Base-by-base conservation (phyloP, 192 early-diverging fungal species). In the Umbelopsis sp. region DNA sequence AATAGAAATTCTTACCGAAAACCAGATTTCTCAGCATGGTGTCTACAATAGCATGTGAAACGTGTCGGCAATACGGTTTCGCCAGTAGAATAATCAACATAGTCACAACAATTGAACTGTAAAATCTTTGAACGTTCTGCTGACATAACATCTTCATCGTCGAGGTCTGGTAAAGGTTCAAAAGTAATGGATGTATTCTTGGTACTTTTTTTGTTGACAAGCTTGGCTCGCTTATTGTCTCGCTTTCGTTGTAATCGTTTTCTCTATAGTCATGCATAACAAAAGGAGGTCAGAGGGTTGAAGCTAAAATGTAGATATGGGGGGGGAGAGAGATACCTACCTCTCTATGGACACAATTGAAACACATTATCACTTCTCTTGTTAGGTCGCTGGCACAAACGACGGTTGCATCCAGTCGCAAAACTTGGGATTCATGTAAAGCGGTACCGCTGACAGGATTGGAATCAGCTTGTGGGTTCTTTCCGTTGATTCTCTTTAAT, bases 1-100 rank as follows among this genome's bases (percentile, higher is more conserved):
- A 25, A 56, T n/a, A 32, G 12, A 31, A 21, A n/a, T 41, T 43
- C 24, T 62, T 75, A 88, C 86, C 89, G 91, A 77, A 95, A 95
- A 2, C 94, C 94, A 4, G 86, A 74, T 81, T 93, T 94, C 71
- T 95, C 94, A 75, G 83, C 84, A 79, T 94, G 93, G 69, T 95
- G 94, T 14, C 94, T 85, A 81, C 93, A 94, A 75, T 95, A 95
- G 82, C 94, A 95, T 10, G 94, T 94, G 65, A 95, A 89, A 45
- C 94, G 83, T 38, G 91, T 90, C 8, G 94, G 93, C 26, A 95
- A 80, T 31, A 90, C 85, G 3, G 88, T 88, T 74, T 93, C 93
- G 65, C 94, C 94, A 73, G 83, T 84, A 75, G 82, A 85, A 44
- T 94, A 93, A 69, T 94, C 92, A 45, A 94, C 82, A 41, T 89